Conservation (phyloP, 257 asterid genomes). For the Nicotiana obtusifolia region DNA sequence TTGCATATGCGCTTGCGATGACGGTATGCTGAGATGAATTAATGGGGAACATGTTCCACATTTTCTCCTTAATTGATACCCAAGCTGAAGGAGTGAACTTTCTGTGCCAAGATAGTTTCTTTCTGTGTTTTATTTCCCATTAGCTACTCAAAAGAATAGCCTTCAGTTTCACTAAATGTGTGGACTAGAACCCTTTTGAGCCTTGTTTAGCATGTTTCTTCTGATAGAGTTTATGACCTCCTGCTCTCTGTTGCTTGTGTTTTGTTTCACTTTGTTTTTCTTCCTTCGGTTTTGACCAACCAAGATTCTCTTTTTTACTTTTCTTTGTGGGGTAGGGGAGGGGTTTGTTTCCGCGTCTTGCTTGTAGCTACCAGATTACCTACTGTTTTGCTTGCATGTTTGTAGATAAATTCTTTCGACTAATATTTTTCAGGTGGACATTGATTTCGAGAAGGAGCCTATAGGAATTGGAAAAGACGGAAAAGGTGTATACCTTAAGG, state of each 20-base stretch:
- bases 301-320: neutral
- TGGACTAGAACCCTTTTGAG: neutral
- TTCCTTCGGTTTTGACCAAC: neutral
- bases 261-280: neutral
- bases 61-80: too few species aligned
- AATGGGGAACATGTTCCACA: neutral
- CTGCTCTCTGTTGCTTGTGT: neutral
- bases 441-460: slow-evolving; percentile 86
- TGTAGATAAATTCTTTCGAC: neutral
- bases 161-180: neutral
- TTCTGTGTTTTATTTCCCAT: neutral
- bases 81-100: neutral
- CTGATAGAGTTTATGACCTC: neutral
- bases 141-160: neutral
- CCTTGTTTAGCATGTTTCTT: neutral
- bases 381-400: neutral
- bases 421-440: slow-evolving; percentile 57
- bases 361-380: neutral
- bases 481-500: slow-evolving; percentile 58
- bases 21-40: slow-evolving; percentile 44
- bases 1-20: slow-evolving; percentile 94
- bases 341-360: neutral
- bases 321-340: neutral
- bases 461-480: slow-evolving; percentile 89
- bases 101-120: neutral